These are phyloP conservation scores for Decorospora gaudefroyi DNA, from an alignment of 2,329 filamentous ascomycete genomes.

Conservation along the genomic window DNA sequence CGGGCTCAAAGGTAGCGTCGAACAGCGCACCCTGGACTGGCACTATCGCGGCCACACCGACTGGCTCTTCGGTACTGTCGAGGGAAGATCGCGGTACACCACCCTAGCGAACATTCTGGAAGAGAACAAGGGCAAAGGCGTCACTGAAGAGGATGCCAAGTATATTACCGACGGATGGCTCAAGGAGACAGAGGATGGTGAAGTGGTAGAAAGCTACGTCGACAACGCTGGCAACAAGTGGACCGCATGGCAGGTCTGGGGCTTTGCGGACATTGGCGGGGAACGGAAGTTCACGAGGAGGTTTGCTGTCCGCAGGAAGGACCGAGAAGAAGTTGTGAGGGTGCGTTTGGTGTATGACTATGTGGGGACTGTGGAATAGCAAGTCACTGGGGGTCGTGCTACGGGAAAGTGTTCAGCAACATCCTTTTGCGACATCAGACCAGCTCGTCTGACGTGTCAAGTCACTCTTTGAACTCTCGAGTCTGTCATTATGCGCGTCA, in stretches of 20 bases:
- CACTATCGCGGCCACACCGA: slow-evolving; percentile 69
- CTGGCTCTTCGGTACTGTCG: slow-evolving; percentile 76
- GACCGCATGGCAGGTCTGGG: slow-evolving; percentile 45
- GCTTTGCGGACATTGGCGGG: slow-evolving; percentile 39
- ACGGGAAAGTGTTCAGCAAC: neutral
- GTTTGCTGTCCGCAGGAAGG: slow-evolving; percentile 42
- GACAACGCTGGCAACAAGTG: slow-evolving; percentile 44
- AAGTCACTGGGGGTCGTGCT: neutral
- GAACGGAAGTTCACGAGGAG: slow-evolving; percentile 41
- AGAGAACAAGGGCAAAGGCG: slow-evolving; percentile 28
- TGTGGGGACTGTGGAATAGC: slow-evolving; percentile 27
- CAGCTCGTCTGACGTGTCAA: too few relatives aligned
- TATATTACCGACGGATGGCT: slow-evolving; percentile 38
- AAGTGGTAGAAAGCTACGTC: slow-evolving; percentile 43
- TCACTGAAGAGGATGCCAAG: slow-evolving; percentile 29
- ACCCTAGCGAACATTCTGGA: slow-evolving; percentile 36
- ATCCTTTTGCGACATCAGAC: neutral
- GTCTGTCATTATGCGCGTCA: neutral
- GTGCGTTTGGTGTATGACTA: slow-evolving; percentile 46
- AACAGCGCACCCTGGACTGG: slow-evolving; percentile 63
- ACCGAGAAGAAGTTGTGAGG: slow-evolving; percentile 35
- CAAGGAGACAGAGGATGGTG: slow-evolving; percentile 35
- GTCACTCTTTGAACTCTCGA: too few relatives aligned
- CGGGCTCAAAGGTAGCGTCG: slow-evolving; percentile 68
- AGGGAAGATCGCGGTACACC: slow-evolving; percentile 62